Evolutionary conservation across 2,329 filamentous ascomycete species (phyloP), one percentile per base, ranked within the genome.

Genomic region (Trichoderma aggressivum): DNA sequence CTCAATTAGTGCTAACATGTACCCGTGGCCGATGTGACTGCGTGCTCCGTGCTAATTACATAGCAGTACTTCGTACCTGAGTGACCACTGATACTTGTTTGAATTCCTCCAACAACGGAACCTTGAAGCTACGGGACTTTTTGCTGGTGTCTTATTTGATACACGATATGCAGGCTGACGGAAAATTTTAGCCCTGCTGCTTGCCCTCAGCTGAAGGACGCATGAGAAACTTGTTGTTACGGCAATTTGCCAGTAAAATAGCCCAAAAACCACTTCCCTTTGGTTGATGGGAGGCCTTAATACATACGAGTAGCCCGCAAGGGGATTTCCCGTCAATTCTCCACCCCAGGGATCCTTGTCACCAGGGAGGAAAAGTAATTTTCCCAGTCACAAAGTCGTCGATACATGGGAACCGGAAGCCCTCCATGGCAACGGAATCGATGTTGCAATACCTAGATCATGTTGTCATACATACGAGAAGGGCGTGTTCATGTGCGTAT

Each of bases 231-330:
- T 50, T 60, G 36, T 47, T 60, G 39, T 60, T 21, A 34, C 60
- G 39, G 36, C 55, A 68, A 68, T 68, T 61, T 68, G 36, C 56
- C 65, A 50, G 36, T 34, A 59, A 47, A 47, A n/a, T 30, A 7
- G 36, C 55, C 34, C 39, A 68, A 47, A 58, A n/a, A n/a, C 24
- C 56, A 53, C 55, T 68, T n/a, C 65, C 65, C 65, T 68, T 66
- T 34, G 53, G 16, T 12, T 50, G n/a, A 21, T 50, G 65, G 64
- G 65, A 68, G 65, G 56, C 65, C 65, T 60, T 60, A 34, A 39
- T 61, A 56, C n/a, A 16, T 39, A 39, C 36, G 36, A 39, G 36
- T 39, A 58, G 63, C 18, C n/a, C 43, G 18, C 43, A 47, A 30
- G 21, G 32, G 30, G 24, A 56, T 58, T 66, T 53, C 50, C 50